Evolutionary conservation across 225 moss, liverwort and hornwort species (phyloP), one percentile per base, ranked within the genome.

Genomic region (Antitrichia curtipendula): DNA sequence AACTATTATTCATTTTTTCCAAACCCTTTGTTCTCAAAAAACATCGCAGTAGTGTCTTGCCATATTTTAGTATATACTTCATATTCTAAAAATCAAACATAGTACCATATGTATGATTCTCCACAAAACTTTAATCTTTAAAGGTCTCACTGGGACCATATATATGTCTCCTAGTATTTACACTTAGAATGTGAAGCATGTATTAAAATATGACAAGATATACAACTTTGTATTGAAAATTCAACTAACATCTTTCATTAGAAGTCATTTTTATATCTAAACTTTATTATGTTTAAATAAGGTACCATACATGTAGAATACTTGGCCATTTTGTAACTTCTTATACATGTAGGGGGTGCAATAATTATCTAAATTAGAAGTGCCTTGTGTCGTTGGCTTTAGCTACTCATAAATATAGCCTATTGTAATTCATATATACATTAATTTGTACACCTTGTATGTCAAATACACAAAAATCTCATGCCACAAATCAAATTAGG

Each of bases 101-200:
- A 9, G 1, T 5, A 27, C 16, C 1, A 41, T 71, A 28, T 5
- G 9, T 43, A 27, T 0, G 1, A 43, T 27, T 43, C 3, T 8
- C 5, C 4, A 27, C 7, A 14, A 2, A 40, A 8, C 24, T 25
- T 40, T 25, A 70, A 16, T 0, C 9, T 2, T 41, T 41, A 25
- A 41, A 70, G 0, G 2, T 15, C 0, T 27, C 0, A 9, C 41
- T 1, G 15, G 5, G 9, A 15, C 3, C 1, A 41, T 22, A 25
- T 15, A 25, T 25, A 25, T 8, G 14, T n/a, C 24, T 41, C 8
- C 1, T 70, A 0, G n/a, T 70, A 70, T 70, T 70, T 25, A 41
- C 14, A 14, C 4, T 70, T 40, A 41, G 8, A 70, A 14, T 24
- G 8, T 41, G 4, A 24, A 70, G 3, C 5, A 70, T 41, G 8